Evolutionary conservation across 2,329 filamentous ascomycete genomes (phyloP), one percentile per base, ranked within the genome.

Genomic region (Aspergillus phoenicis): DNA sequence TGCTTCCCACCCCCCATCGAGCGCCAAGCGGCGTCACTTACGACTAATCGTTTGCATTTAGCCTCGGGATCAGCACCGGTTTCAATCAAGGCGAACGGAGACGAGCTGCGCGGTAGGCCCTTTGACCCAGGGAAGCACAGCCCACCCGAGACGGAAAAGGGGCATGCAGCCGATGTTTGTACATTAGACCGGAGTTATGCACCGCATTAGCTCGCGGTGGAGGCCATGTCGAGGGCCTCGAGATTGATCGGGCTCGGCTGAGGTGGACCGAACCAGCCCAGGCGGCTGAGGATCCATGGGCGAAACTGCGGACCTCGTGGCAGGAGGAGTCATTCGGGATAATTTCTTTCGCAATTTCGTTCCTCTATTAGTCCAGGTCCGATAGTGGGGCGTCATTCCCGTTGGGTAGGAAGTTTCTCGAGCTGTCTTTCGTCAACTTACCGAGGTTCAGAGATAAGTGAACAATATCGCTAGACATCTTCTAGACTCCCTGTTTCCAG

Each of bases 151-250:
- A 43, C 45, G 15, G 24, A 55, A 57, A 52, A 51, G 52, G 43
- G 62, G 11, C 38, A 36, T 36, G 15, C 52, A 30, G 41, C 61
- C 59, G 51, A 61, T 28, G 55, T 53, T 41, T 30, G 38, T 10
- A 52, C 57, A 62, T 64, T 60, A 58, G 48, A 24, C 30, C 33
- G 20, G 36, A 36, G n/a, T 62, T 66, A 64, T 66, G 62, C 62
- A 60, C 17, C 30, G 49, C 52, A 62, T 56, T 52, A 56, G 17
- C 43, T 43, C 24, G 43, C 20, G 11, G 15, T 30, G 47, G 26
- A 17, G 47, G 26, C 53, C 26, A 17, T 53, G 53, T 36, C 36
- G 26, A 43, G 26, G 58, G 39, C 41, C 13, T 58, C 56, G 41
- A 54, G 58, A 57, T 33, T 56, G 48, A 47, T 58, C 59, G 53